Base-by-base conservation (phyloP, 2,329 filamentous ascomycete species). In the Trichoderma hamatum region DNA sequence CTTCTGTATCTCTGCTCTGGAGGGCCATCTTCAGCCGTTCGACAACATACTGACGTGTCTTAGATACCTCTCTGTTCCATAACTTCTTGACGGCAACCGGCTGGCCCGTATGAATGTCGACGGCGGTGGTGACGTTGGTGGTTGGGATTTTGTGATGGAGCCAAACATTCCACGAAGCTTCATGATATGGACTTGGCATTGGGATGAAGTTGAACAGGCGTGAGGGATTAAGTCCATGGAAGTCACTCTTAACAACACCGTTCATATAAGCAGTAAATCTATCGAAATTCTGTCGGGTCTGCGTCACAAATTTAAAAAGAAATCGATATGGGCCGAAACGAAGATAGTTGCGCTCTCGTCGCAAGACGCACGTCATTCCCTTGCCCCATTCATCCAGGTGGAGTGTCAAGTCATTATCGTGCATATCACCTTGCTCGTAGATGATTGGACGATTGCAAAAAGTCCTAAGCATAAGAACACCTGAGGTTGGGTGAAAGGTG, bases 301-400 rank as follows among this genome's bases (percentile, higher is more conserved):
- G 21, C 13, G 46, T 13, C 11, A 30, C 2, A 21, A 64, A 64
- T 16, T 28, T 34, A 16, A 64, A 16, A 16, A 64, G 14, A 30
- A 64, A 64, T 6, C 61, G 61, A 55, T 64, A 54, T 7, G 52
- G 39, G 2, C 61, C 61, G 13, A 64, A 39, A 2, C 19, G 51
- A 5, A 64, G 26, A 30, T 36, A 54, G 6, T 55, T 64, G 16
- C 11, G 19, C 3, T 55, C 13, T 10, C 24, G 32, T 9, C 51
- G 30, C 32, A 54, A 9, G 13, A 64, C 30, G 7, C 32, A 39
- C 5, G 21, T 39, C n/a, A 16, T 34, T 6, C 3, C 19, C n/a
- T 21, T 49, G 3, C 34, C 26, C 4, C 21, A 34, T 5, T 10
- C 24, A 4, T 24, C 14, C 3, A 24, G 10, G 5, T 6, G 24